Percentiles rank a stretch among this genome's conserved stretches.
These are phyloP conservation scores for Goffeauzyma gilvescens DNA, from an alignment of 768 basidiomycete species.

Conservation along the genomic window DNA sequence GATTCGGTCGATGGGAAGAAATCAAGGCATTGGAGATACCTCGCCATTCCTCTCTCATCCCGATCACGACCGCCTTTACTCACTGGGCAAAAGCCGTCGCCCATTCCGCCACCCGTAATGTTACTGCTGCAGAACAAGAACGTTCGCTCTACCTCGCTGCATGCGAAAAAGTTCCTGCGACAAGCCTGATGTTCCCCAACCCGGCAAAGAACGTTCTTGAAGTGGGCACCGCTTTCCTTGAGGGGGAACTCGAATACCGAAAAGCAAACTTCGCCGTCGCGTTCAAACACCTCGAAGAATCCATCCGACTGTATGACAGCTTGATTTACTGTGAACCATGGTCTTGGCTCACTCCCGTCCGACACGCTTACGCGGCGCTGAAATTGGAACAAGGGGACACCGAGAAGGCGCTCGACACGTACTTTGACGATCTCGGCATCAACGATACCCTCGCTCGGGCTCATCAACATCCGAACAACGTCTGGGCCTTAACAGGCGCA, in stretches of 20 bases:
- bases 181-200: constrained; percentile 18
- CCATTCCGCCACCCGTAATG: constrained; percentile 11
- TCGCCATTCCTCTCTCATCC: constrained; percentile 11
- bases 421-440: constrained; percentile 21
- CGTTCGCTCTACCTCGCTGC: constrained; percentile 6
- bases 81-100: constrained; percentile 20
- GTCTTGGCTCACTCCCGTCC: constrained; percentile 22
- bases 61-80: constrained; percentile 11
- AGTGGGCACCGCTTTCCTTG: constrained; percentile 19
- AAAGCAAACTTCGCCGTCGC: constrained; percentile 16
- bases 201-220: constrained; percentile 9
- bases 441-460: constrained; percentile 14
- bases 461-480: constrained; percentile 22
- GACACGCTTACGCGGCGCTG: constrained; percentile 23
- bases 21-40: constrained; percentile 10
- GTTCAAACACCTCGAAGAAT: constrained; percentile 16
- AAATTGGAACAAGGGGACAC: constrained; percentile 18
- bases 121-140: constrained; percentile 12
- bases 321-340: constrained; percentile 22
- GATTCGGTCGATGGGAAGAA: constrained; percentile 23
- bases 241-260: constrained; percentile 25
- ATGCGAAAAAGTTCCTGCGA: constrained; percentile 7
- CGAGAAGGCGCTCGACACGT: constrained; percentile 14
- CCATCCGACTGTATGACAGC: constrained; percentile 16
- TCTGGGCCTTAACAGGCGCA: constrained; percentile 24